Base-by-base conservation (phyloP, 805 yeast genomes). In the Millerago galiae region DNA sequence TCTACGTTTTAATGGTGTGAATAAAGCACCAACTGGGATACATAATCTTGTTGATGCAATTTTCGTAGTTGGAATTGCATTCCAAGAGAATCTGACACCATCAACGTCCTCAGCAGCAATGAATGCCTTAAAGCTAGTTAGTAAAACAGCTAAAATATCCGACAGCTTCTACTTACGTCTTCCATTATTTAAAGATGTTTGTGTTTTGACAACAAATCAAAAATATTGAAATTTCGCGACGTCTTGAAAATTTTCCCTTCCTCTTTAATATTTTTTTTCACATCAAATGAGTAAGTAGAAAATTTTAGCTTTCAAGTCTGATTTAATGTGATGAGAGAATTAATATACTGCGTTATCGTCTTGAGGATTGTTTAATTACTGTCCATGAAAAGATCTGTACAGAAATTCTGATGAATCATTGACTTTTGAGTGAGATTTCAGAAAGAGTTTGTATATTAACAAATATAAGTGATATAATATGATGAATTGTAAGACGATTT, bases 41-140 rank as follows among this genome's bases (percentile, higher is more conserved):
- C 73, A 68, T 38, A 74, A 67, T 40, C 81, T 58, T 27, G 69
- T 66, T 39, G 75, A 73, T 37, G 77, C 80, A 34, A 69, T 62
- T 52, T 71, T 73, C n/a, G 77, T 66, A 34, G 71, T 64, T 6
- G 85, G 84, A 12, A 80, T 60, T 9, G 67, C 64, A 50, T 76
- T 79, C 83, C 86, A 81, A 8, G 83, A 67, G 54, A 77, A 68
- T 39, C 86, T 65, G 34, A 79, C 73, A 13, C 85, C 86, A 43
- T 79, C 80, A 14, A 55, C 29, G 40, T 54, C 59, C 30, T 54
- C 58, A 8, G 45, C 50, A 11, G 49, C 43, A 2, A 47, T 42
- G 27, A 40, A 49, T 17, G 37, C 44, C 41, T 41, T 16, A 7
- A 10, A 8, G 2, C 2, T 1, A 8, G 42, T 43, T 43, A 42